Evolutionary conservation across 192 early-diverging fungal genomes (phyloP).

Genomic region (Backusella psychrophila): DNA sequence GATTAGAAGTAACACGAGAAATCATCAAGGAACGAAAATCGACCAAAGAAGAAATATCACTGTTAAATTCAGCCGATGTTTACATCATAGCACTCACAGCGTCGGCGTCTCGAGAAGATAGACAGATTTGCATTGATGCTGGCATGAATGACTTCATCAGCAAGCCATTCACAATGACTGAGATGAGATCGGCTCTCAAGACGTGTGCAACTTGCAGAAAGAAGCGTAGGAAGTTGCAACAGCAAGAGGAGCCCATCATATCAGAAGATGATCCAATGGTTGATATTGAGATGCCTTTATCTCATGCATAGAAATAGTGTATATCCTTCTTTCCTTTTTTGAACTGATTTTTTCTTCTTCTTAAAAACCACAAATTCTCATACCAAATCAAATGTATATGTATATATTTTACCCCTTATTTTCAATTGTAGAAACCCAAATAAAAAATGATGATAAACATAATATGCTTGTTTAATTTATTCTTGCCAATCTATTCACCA

Average conservation of each 20-base stretch:
- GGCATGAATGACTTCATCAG: constrained; percentile 56
- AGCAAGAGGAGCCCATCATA: background rate
- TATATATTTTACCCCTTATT: background rate
- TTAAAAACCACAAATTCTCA: background rate
- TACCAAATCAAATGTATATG: background rate
- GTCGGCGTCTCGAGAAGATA: constrained; percentile 45
- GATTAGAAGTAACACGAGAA: constrained; percentile 32
- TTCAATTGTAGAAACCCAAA: background rate
- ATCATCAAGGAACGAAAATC: constrained; percentile 21
- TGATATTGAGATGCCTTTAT: constrained; percentile 13
- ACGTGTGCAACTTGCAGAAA: constrained; percentile 20
- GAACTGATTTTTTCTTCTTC: background rate
- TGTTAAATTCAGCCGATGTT: constrained; percentile 34
- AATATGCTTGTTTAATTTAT: background rate
- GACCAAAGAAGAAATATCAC: background rate
- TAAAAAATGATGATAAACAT: background rate
- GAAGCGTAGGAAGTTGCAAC: background rate
- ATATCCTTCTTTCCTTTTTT: background rate
- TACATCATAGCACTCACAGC: constrained; percentile 56
- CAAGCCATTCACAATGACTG: constrained; percentile 48
- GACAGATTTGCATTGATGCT: constrained; percentile 51
- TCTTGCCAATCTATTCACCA: constrained; percentile 1
- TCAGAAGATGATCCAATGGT: constrained; percentile 22
- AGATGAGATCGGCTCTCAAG: constrained; percentile 42
- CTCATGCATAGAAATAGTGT: background rate